Conservation (phyloP, 768 basidiomycete genomes). For the Leccinum pellstonianum region DNA sequence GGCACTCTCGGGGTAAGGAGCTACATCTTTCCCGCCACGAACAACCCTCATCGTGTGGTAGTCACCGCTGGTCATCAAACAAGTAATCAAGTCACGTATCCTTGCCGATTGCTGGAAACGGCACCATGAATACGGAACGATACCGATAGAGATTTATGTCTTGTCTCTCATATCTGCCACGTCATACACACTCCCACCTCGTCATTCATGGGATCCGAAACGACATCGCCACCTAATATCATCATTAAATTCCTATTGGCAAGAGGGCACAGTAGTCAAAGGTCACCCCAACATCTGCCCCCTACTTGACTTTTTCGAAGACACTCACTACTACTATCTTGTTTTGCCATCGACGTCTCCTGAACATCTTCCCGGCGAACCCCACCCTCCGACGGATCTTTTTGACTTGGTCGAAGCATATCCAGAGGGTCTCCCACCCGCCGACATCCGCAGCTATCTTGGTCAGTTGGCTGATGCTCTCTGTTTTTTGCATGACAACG, state of each 20-base stretch:
- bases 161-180: constrained; percentile 88
- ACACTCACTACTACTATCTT: constrained; percentile 93
- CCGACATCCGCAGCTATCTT: constrained; percentile 76
- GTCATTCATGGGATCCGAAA: constrained; percentile 81
- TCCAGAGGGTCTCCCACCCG: constrained; percentile 79
- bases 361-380: constrained; percentile 50
- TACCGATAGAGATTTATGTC: constrained; percentile 96
- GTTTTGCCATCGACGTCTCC: constrained; percentile 78
- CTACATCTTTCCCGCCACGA: constrained; percentile 7
- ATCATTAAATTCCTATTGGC: constrained; percentile 47
- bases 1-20: constrained; percentile 80
- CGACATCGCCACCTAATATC: constrained; percentile 36
- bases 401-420: constrained; percentile 93
- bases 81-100: constrained; percentile 97
- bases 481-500: constrained; percentile 83
- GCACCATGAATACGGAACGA: constrained; percentile 90
- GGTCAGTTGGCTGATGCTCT: constrained; percentile 94
- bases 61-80: constrained; percentile 94
- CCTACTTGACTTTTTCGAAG: constrained; percentile 95
- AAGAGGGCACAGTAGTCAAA: constrained; percentile 67
- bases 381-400: constrained; percentile 71
- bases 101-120: constrained; percentile 99
- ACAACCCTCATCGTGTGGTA: constrained; percentile 30
- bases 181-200: constrained; percentile 72
- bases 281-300: constrained; percentile 97